phyloP scores from a whole-genome alignment of 345 rosid genomes.

The Limnanthes douglasii region DNA sequence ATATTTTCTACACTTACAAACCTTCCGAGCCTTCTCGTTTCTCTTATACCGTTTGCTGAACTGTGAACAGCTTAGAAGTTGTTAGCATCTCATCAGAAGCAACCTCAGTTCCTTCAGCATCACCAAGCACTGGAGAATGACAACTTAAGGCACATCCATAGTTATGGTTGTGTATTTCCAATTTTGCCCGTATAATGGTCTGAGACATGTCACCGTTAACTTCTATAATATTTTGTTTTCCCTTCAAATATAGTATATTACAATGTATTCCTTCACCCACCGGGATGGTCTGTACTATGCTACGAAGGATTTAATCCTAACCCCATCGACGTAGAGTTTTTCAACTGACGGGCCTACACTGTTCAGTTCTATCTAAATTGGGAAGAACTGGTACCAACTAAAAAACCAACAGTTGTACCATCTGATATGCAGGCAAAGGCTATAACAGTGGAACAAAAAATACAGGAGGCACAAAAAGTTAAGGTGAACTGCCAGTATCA shows the following conservation, averaged over 20 bases:
- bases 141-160: slow-evolving; percentile 10
- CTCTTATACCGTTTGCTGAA: slow-evolving; percentile 21
- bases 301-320: slow-evolving; percentile 17
- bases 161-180: slow-evolving; percentile 19
- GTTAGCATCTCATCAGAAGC: slow-evolving; percentile 15
- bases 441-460: too few species aligned
- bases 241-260: slow-evolving; percentile 17
- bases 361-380: slow-evolving; percentile 25
- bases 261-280: slow-evolving; percentile 12
- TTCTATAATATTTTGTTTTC: slow-evolving; percentile 16
- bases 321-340: slow-evolving; percentile 14
- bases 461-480: too few species aligned
- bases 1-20: slow-evolving; percentile 13
- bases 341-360: slow-evolving; percentile 11
- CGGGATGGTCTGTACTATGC: slow-evolving; percentile 22
- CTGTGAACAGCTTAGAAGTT: slow-evolving; percentile 21
- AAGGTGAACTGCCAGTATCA: too few species aligned
- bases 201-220: slow-evolving; percentile 9
- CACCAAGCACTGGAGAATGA: slow-evolving; percentile 19
- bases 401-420: slow-evolving; percentile 1
- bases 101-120: slow-evolving; percentile 17
- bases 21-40: slow-evolving; percentile 21
- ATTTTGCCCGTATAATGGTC: slow-evolving; percentile 18
- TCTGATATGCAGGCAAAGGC: too few species aligned
- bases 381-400: slow-evolving; percentile 3